Evolutionary conservation across 352 stramenopile genomes (phyloP).

Genomic region (Phytophthora pseudosyringae): DNA sequence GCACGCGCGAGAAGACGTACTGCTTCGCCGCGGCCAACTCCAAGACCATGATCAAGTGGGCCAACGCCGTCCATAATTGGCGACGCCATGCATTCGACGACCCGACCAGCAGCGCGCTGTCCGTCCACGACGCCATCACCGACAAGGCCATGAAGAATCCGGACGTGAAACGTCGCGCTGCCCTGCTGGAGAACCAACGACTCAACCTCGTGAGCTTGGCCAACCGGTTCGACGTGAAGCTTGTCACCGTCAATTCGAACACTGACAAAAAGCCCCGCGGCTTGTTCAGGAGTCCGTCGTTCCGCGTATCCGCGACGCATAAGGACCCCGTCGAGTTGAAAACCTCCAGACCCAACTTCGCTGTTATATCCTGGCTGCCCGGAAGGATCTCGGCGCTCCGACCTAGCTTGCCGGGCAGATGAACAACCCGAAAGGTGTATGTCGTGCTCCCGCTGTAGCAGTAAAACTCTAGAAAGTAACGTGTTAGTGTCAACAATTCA

Average conservation of each 20-base stretch:
- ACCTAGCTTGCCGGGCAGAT: slow-evolving; percentile 28
- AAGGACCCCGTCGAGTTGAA: slow-evolving; percentile 26
- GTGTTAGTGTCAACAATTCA: slow-evolving; percentile 27
- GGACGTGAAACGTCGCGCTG: slow-evolving; percentile 19
- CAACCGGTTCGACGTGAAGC: slow-evolving; percentile 59
- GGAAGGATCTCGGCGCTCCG: slow-evolving; percentile 34
- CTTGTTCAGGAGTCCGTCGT: slow-evolving; percentile 25
- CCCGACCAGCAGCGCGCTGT: slow-evolving; percentile 42
- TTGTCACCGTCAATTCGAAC: slow-evolving; percentile 22
- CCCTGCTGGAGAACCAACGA: slow-evolving; percentile 36
- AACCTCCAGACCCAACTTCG: slow-evolving; percentile 24
- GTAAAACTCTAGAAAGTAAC: slow-evolving; percentile 25
- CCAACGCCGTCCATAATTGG: slow-evolving; percentile 80
- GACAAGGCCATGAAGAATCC: slow-evolving; percentile 26
- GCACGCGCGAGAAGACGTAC: slow-evolving; percentile 43
- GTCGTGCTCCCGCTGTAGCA: slow-evolving; percentile 14
- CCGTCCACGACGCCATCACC: slow-evolving; percentile 33
- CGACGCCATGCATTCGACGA: slow-evolving; percentile 69
- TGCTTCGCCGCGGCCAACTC: slow-evolving; percentile 60
- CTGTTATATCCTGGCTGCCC: slow-evolving; percentile 48
- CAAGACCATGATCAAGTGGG: slow-evolving; percentile 69
- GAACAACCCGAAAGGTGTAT: slow-evolving; percentile 8
- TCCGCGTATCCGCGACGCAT: slow-evolving; percentile 16
- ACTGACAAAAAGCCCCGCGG: slow-evolving; percentile 23
- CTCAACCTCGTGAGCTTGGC: slow-evolving; percentile 36